Base-by-base conservation (phyloP, 2,329 filamentous ascomycete species). In the Coniochaeta pulveracea region DNA sequence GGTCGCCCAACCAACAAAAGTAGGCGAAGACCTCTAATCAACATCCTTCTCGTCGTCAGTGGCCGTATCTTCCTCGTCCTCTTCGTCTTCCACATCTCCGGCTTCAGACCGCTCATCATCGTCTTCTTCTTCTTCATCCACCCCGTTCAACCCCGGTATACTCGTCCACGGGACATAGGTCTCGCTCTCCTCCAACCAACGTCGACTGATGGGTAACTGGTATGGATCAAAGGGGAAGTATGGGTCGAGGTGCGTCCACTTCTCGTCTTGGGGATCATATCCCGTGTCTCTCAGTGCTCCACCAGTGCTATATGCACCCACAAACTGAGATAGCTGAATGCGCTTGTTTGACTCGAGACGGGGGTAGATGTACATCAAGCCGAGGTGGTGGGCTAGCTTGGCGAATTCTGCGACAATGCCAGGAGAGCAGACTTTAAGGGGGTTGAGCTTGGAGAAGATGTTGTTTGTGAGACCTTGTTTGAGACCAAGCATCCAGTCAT, bases 181-280 rank as follows among this genome's bases (percentile, higher is more conserved):
- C n/a, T 43, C 42, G 34, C 93, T 81, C 14, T 73, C 69, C 40
- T 86, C 80, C 10, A 98, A 61, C 93, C 91, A 96, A 38, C 76
- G 71, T 56, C 83, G 85, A 54, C 88, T 95, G 44, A 76, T 66
- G 1, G 88, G 88, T 32, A 98, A 64, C 48, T 89, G 81, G 55
- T 96, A 98, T 3, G 93, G 93, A 51, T 98, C 91, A 49, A 98
- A 98, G 0, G 91, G 91, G 49, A 96, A 98, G 54, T 93, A 95
- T 0, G 86, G 83, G 45, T 96, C 88, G 2, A 98, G 69, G 55
- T 94, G 80, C 48, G 89, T 79, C 48, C 76, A 80, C 40, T 79
- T 76, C 44, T 94, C 85, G 37, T 83, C 81, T 34, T 77, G 70
- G 10, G 58, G 53, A 33, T 68, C 58, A 32, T 58, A 55, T 6